phyloP scores from a whole-genome alignment of 805 yeast species.

The Candida corydali region DNA sequence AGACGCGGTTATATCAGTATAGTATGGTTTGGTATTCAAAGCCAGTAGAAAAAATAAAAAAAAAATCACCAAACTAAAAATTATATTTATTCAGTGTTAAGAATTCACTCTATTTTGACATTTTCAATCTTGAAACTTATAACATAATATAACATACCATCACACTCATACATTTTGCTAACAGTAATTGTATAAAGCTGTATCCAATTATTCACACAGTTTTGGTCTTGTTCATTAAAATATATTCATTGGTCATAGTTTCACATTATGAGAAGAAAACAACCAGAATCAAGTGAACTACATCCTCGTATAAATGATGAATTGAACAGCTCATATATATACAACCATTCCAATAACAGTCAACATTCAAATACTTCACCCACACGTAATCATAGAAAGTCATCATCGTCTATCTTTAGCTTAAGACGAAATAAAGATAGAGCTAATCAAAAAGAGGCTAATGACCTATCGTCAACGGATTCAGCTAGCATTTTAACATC shows the following conservation, averaged over 20 bases:
- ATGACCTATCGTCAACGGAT: conserved; percentile 26
- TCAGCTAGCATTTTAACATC: conserved; percentile 26
- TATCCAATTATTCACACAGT: neutral
- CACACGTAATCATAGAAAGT: conserved; percentile 19
- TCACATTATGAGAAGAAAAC: conserved; percentile 19
- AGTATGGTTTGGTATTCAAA: too few relatives aligned
- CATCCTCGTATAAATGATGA: conserved; percentile 22
- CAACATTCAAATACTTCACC: conserved; percentile 2
- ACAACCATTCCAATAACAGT: conserved; percentile 8
- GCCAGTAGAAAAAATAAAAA: too few relatives aligned
- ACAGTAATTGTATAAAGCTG: too few relatives aligned
- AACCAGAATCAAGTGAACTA: conserved; percentile 13
- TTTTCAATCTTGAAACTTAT: too few relatives aligned
- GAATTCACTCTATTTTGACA: neutral
- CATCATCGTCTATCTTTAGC: conserved; percentile 35
- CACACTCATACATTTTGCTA: too few relatives aligned
- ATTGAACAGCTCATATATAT: conserved; percentile 25
- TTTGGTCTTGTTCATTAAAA: too few relatives aligned
- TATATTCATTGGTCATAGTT: neutral
- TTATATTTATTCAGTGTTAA: neutral
- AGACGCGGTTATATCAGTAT: too few relatives aligned
- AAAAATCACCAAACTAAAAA: neutral
- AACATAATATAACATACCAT: too few relatives aligned
- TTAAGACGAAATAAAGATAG: conserved; percentile 23
- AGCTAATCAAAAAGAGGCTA: conserved; percentile 7